Base-by-base conservation (phyloP, 2,329 filamentous ascomycete species). In the Verticillium longisporum region DNA sequence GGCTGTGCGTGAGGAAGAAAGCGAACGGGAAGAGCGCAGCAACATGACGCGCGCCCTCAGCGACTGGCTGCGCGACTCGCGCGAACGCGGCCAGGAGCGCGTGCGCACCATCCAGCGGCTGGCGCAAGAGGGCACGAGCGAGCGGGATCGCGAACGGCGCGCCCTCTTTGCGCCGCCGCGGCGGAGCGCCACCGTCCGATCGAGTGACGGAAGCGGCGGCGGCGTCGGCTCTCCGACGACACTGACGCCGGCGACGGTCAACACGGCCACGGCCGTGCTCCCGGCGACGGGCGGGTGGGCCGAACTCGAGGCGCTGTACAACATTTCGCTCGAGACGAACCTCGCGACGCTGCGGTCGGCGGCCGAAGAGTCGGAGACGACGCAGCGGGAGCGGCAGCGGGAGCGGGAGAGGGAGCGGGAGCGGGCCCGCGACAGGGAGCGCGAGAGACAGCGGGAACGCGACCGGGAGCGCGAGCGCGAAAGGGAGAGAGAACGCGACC, bases 261-360 rank as follows among this genome's bases (percentile, higher is more conserved):
- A 45, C 38, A n/a, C 38, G 7, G n/a, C n/a, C 2, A 50, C 41
- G 18, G 15, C 41, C 7, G 21, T n/a, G n/a, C 6, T 50, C n/a
- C 41, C 41, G 2, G 45, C 58, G 10, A 56, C 58, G 3, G 57
- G 69, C 60, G 73, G 71, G 57, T 80, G 77, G 75, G 70, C 74
- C 6, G 77, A 79, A 57, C 69, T 78, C 6, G 78, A 80, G 63
- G 72, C 74, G 32, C 65, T 80, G 34, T 78, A 79, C 65, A 74
- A 73, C 63, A 69, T 75, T 59, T 68, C 68, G 21, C 66, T 68
- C 34, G 69, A 73, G 37, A 66, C 64, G 56, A 63, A 67, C 38
- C 68, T 71, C 36, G 62, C 63, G 26, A 72, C 71, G 58, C 60
- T 67, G 53, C 32, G 69, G 57, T 59, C 69, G 68, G 34, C 65